Base-by-base conservation (phyloP, 2,329 filamentous ascomycete genomes). In the Gremmenia infestans region DNA sequence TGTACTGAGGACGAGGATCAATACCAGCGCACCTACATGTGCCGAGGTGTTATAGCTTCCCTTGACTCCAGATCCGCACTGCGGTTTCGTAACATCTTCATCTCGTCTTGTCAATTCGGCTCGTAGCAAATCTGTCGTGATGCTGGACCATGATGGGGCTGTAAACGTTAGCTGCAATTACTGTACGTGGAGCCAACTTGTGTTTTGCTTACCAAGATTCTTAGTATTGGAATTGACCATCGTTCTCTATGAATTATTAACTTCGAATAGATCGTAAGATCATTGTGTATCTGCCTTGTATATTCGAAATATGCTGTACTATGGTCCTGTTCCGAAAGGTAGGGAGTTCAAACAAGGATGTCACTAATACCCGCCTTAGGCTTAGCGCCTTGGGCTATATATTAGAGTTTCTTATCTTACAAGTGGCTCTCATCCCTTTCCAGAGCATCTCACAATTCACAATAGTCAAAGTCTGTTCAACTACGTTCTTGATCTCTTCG, bases 21-120 rank as follows among this genome's bases (percentile, higher is more conserved):
- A 71, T 52, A 82, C 68, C 58, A 85, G 70, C n/a, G 81, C 81
- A 63, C 77, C 74, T 54, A 84, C 78, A 68, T 84, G 81, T 40
- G 80, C 68, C 4, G 75, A 71, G 22, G 79, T 78, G 66, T 83
- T 81, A 66, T 85, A 85, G 57, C 68, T 65, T 19, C 75, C 77
- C 52, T 70, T 72, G 23, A 70, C 68, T 45, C 73, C 74, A n/a
- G 77, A 79, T 25, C 80, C 80, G 67, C 81, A 83, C 45, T 70
- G 62, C n/a, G 81, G 80, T 55, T 74, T 73, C 28, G 58, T 53
- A 40, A 68, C 69, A n/a, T 65, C 65, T 51, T 74, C 69, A 64
- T 79, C 74, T 67, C 80, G 71, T 63, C 78, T 72, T 53, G 68
- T 68, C 36, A 82, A 69, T 68, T 81, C 79, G 37, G 73, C 75